Base-by-base conservation (phyloP, 768 basidiomycete genomes). In the Nidularia sp. region DNA sequence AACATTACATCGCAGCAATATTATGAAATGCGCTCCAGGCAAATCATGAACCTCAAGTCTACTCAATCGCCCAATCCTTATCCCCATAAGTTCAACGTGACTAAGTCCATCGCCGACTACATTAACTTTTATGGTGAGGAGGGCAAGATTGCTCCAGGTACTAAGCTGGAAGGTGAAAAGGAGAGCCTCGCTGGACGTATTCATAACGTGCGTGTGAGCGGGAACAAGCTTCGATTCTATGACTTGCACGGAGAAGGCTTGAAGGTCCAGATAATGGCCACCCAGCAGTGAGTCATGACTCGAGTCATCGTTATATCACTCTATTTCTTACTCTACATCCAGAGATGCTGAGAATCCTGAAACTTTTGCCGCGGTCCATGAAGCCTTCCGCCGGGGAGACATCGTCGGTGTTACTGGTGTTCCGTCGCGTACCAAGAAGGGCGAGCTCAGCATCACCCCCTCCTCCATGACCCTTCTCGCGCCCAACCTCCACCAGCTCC, bases 71-170 rank as follows among this genome's bases (percentile, higher is more conserved):
- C 95, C 2, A 90, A 95, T 67, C 97, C 97, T 2, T 99, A 98
- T 75, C 97, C 97, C 5, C 97, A 99, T 86, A 99, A 99, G 83
- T 99, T 99, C 74, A 69, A 96, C 59, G 95, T 98, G 18, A 75
- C 86, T 52, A 75, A 70, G 55, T 92, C 91, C 6, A 75, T 99
- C 63, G 72, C 83, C 2, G 63, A 72, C 4, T 99, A 86, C 71
- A 80, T 98, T 66, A 66, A 76, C 4, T 70, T 79, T 50, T 98
- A 91, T 61, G 88, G 90, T 29, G 22, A 60, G 6, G 88, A 91
- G 47, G 90, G 87, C 49, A 78, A 81, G 68, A 83, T 96, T 54
- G 60, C 75, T 3, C 58, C 84, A 22, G 90, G 90, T 22, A 71
- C 75, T 62, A 87, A 85, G 74, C 73, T 90, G 1, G 78, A 85